Percentiles rank a stretch among this genome's conserved stretches.
phyloP scores from a whole-genome alignment of 352 stramenopile genomes.

The Phytophthora brassicae region DNA sequence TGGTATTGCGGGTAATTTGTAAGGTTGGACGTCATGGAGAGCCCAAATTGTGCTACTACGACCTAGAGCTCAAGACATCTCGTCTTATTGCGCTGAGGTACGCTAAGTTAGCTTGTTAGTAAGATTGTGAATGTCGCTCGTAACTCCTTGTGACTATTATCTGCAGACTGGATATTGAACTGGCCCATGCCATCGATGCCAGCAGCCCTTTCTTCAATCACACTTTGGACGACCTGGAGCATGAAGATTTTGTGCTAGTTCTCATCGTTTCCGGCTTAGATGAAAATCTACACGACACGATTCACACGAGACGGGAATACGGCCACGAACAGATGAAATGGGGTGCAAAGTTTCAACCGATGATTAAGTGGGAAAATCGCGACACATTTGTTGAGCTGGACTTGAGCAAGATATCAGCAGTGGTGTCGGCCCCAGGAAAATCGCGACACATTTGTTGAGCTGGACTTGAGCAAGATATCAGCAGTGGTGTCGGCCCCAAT shows the following conservation, averaged over 20 bases:
- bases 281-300: constrained; percentile 61
- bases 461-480: constrained; percentile 57
- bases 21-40: constrained; percentile 40
- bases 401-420: constrained; percentile 46
- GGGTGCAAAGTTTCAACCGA: constrained; percentile 40
- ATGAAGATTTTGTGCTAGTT: constrained; percentile 54
- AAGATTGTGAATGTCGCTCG: neutral
- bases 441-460: constrained; percentile 28
- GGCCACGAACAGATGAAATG: constrained; percentile 41
- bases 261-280: constrained; percentile 61
- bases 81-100: constrained; percentile 57
- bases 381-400: constrained; percentile 43
- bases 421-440: too few relatives aligned
- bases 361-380: constrained; percentile 42
- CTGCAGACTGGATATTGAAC: constrained; percentile 49
- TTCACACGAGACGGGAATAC: constrained; percentile 60
- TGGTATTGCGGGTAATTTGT: neutral
- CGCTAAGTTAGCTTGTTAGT: neutral
- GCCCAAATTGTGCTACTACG: constrained; percentile 68
- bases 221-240: constrained; percentile 27
- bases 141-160: constrained; percentile 2
- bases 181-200: constrained; percentile 48
- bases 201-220: constrained; percentile 51
- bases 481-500: constrained; percentile 19
- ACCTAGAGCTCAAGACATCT: constrained; percentile 45